Evolutionary conservation across 805 yeast species (phyloP).

Genomic region (Kodamaea nitidulidarum): DNA sequence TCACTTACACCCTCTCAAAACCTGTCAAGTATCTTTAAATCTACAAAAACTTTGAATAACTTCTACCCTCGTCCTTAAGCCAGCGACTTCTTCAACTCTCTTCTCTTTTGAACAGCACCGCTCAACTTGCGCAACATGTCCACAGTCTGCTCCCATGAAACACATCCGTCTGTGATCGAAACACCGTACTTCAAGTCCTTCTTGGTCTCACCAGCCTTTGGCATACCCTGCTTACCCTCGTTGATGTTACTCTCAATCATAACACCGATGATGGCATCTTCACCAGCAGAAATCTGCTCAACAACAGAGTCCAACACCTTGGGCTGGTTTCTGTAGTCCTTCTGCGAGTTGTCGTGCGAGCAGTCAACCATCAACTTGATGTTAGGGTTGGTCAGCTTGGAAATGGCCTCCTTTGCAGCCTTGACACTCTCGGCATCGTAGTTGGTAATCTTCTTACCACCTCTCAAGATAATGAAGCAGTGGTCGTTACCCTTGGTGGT

Average conservation of each 20-base stretch:
- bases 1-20: too few relatives aligned
- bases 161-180: constrained; percentile 96
- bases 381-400: constrained; percentile 42
- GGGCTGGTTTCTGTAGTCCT: constrained; percentile 94
- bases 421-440: constrained; percentile 78
- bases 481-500: constrained; percentile 93
- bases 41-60: too few relatives aligned
- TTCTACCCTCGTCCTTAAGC: too few relatives aligned
- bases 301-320: constrained; percentile 81
- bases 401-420: constrained; percentile 64
- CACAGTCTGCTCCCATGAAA: constrained; percentile 85
- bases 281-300: constrained; percentile 78
- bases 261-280: constrained; percentile 77
- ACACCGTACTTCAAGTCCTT: constrained; percentile 82
- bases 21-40: too few relatives aligned
- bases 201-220: constrained; percentile 48
- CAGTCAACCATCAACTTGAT: constrained; percentile 88
- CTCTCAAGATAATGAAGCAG: constrained; percentile 92
- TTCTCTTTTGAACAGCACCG: constrained; percentile 78
- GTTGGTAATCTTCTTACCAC: constrained; percentile 92
- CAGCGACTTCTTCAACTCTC: constrained; percentile 25
- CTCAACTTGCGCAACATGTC: constrained; percentile 75
- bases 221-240: constrained; percentile 87
- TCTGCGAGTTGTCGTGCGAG: constrained; percentile 95
- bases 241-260: constrained; percentile 93